Evolutionary conservation across 495 filamentous ascomycete species (phyloP), one percentile per base, ranked within the genome.

Genomic region (Cenococcum geophilum): DNA sequence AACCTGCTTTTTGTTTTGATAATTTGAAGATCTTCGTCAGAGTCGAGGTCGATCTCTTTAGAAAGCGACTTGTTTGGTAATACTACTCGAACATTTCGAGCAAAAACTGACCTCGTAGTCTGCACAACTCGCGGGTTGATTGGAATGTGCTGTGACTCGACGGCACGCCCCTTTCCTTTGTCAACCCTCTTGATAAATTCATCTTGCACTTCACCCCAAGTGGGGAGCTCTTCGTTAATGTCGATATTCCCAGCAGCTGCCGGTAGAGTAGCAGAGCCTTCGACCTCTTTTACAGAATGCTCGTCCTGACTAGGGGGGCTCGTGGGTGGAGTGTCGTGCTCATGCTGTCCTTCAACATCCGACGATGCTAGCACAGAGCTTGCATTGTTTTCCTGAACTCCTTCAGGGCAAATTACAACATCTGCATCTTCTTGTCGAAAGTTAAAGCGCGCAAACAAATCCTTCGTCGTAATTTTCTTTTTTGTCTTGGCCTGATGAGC

Each of bases 401-500:
- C 51, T n/a, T 67, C 56, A 9, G 57, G 68, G n/a, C 70, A 60
- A 12, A 49, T 25, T 23, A 59, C 56, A 36, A 72, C 48, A 23
- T 70, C 48, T 20, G 70, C 54, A 9, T 69, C 59, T 12, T 57
- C 69, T 35, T 80, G 74, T 60, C 77, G 81, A 66, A 86, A 92
- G 70, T 90, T 89, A 76, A 97, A 95, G 32, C 82, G 80, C 40
- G 89, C 86, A 70, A 99, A 89, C 21, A 98, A 78, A 52, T 87
- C 86, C 18, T 87, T 82, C 69, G 90, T 95, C 11, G 85, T 85
- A 57, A 96, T 88, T 74, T 91, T 97, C 77, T 93, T 97, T 76
- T 88, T 93, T 2, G 91, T 92, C 70, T 83, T 86, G 6, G 89
- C 86, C 69, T 97, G 84, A 71, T 97, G 91, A n/a, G 87, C 82